These are phyloP conservation scores for Mrakia blollopis DNA, from an alignment of 768 basidiomycete genomes.

Conservation along the genomic window DNA sequence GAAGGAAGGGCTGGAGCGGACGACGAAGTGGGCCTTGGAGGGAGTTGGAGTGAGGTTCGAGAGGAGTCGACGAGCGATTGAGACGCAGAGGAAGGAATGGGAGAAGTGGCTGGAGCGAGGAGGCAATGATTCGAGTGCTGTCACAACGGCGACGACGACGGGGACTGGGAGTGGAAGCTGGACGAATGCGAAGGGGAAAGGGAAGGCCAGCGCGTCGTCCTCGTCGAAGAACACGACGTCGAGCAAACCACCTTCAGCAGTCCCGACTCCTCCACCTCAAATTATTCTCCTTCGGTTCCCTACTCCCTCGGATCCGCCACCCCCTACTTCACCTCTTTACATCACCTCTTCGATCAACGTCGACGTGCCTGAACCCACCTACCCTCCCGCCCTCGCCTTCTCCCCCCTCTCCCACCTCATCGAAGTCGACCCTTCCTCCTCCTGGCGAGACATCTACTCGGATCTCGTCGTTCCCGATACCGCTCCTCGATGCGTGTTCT, in stretches of 20 bases:
- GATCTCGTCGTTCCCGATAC: slow-evolving; percentile 35
- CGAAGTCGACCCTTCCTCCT: slow-evolving; percentile 35
- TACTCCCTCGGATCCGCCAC: slow-evolving; percentile 33
- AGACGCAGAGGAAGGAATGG: slow-evolving; percentile 35
- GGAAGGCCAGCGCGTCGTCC: slow-evolving; percentile 16
- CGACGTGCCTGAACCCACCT: slow-evolving; percentile 25
- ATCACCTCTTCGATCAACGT: slow-evolving; percentile 23
- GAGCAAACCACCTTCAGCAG: background rate
- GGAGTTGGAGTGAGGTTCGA: slow-evolving; percentile 42
- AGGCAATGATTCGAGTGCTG: background rate
- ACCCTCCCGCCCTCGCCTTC: background rate
- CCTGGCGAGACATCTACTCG: slow-evolving; percentile 39
- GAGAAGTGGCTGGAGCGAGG: slow-evolving; percentile 28
- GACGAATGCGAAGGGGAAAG: slow-evolving; percentile 19
- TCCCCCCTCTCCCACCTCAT: slow-evolving; percentile 35
- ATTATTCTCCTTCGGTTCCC: slow-evolving; percentile 43
- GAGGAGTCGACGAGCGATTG: slow-evolving; percentile 40
- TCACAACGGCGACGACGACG: background rate
- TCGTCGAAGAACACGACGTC: background rate
- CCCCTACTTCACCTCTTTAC: slow-evolving; percentile 16
- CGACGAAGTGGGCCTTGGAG: slow-evolving; percentile 42
- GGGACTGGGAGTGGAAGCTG: slow-evolving; percentile 8
- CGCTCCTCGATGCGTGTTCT: slow-evolving; percentile 30
- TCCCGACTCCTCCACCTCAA: background rate
- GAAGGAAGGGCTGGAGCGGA: slow-evolving; percentile 41